Percentiles rank a stretch among this genome's conserved stretches.
These are phyloP conservation scores for Podaxis pistillaris DNA, from an alignment of 768 basidiomycete species.

Conservation along the genomic window DNA sequence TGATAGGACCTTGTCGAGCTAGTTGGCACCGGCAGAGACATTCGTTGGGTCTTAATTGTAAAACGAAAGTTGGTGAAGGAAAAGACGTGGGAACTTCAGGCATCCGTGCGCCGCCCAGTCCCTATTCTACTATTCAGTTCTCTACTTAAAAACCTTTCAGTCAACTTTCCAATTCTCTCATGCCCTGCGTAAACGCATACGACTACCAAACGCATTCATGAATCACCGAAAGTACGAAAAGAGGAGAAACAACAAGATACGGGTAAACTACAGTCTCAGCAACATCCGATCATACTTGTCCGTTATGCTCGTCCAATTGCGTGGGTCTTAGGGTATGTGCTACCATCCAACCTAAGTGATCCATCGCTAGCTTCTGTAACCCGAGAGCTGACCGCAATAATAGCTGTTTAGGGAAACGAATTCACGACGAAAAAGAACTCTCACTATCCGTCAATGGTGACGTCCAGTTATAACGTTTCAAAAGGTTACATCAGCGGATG, in stretches of 20 bases:
- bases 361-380: neutral
- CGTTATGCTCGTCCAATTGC: neutral
- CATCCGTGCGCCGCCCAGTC: conserved; percentile 1
- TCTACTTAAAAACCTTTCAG: neutral
- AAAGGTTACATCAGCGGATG: conserved; percentile 19
- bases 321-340: neutral
- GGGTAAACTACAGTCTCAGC: neutral
- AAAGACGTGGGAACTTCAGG: conserved; percentile 5
- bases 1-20: neutral
- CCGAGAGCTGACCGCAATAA: neutral
- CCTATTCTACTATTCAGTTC: neutral
- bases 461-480: neutral
- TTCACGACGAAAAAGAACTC: neutral
- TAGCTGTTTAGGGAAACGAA: neutral
- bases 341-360: neutral
- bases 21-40: neutral
- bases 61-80: neutral
- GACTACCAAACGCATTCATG: neutral
- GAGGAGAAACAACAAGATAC: neutral
- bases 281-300: neutral
- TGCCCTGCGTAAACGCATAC: neutral
- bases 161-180: neutral
- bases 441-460: neutral
- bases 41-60: neutral
- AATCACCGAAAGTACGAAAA: neutral